Base-by-base conservation (phyloP, 345 rosid genomes). In the Boechera stricta region DNA sequence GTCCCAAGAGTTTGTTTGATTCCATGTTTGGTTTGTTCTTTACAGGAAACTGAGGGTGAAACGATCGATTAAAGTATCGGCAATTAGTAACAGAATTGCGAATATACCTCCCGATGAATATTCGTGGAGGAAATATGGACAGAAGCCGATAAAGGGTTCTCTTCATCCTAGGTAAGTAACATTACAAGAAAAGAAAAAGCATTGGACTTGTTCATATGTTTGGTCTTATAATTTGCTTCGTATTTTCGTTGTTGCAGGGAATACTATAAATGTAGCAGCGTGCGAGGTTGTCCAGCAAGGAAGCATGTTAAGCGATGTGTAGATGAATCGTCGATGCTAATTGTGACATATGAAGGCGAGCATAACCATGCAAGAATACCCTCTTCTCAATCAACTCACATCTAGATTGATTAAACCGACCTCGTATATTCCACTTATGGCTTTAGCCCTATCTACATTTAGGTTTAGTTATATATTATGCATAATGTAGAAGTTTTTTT, bases 101-200 rank as follows among this genome's bases (percentile, higher is more conserved):
- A 91, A 90, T 84, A 75, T 90, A 71, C 96, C 96, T 59, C 87
- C 91, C 2, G 93, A 90, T 85, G 93, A 90, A 67, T 88, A 81
- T 28, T 86, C 93, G 10, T 90, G 96, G 96, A 85, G 93, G 64
- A 90, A 90, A 69, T 90, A 90, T 59, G 93, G 96, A 39, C 91
- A 90, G 62, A 90, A 90, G 62, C 96, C 96, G 1, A 90, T 90
- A 29, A 90, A 90, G 71, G 92, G 92, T 52, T 87, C 96, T 71
- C 91, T 91, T 31, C 91, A 88, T 78, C 78, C 72, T 21, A 74
- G 72, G 78, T 74, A 6, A 21, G 12, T 18, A 54, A 54, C 48
- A 39, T 26, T 39, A 63, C 77, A 73, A 61, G 13, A 55, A 64
- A 2, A 35, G 5, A 16, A 11, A 64, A 7, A 59, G 31, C 21